Conservation (phyloP, 306 rosid species). For the Mimosa pudica region DNA sequence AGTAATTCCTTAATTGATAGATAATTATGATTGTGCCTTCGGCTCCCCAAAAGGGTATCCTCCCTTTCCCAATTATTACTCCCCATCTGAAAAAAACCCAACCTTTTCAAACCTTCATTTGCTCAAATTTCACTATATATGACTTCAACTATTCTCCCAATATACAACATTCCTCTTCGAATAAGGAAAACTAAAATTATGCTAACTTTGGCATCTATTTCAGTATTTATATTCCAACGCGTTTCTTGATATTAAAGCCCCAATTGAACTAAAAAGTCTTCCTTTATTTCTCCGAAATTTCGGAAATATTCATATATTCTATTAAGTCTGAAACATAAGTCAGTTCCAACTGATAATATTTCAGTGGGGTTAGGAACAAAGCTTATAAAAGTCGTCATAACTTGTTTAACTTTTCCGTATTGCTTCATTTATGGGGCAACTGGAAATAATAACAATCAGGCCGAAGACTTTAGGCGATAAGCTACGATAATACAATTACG, state of each 20-base stretch:
- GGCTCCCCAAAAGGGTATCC: constrained; percentile 25
- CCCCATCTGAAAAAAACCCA: not conserved
- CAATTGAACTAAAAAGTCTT: not conserved
- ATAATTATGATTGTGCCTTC: constrained; percentile 20
- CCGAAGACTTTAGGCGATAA: constrained; percentile 37
- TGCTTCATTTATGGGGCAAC: constrained; percentile 34
- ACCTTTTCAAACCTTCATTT: not conserved
- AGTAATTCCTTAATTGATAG: not conserved
- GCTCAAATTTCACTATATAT: not conserved
- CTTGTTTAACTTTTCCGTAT: constrained; percentile 22
- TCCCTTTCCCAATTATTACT: constrained; percentile 24
- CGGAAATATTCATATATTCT: too few species aligned
- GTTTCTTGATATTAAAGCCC: not conserved
- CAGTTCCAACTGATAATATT: not conserved
- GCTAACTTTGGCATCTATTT: not conserved
- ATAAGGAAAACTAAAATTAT: not conserved
- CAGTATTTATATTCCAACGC: not conserved
- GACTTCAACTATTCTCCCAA: not conserved
- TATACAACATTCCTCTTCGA: not conserved
- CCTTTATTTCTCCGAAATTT: not conserved
- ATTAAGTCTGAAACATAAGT: too few species aligned
- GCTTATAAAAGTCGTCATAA: constrained; percentile 28
- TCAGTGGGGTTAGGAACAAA: constrained; percentile 39
- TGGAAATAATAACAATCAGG: constrained; percentile 27
- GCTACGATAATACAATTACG: constrained; percentile 4